phyloP scores from a whole-genome alignment of 805 yeast species.

The Komagataella phaffii region DNA sequence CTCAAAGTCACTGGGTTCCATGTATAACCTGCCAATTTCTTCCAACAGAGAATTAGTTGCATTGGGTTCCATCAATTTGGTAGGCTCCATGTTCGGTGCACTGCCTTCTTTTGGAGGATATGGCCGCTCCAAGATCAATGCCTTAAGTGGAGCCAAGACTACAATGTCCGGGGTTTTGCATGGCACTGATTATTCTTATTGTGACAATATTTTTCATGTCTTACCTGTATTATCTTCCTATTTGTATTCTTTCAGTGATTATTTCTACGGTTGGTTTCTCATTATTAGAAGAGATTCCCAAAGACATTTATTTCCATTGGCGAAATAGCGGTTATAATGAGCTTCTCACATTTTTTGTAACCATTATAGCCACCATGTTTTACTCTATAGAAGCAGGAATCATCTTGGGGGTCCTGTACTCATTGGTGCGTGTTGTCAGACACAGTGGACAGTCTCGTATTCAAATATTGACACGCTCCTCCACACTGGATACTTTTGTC shows the following conservation, averaged over 20 bases:
- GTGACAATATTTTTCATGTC: slow-evolving; percentile 49
- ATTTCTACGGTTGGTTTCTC: slow-evolving; percentile 69
- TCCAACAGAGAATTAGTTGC: slow-evolving; percentile 89
- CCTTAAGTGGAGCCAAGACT: slow-evolving; percentile 77
- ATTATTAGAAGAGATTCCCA: slow-evolving; percentile 74
- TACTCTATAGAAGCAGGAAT: slow-evolving; percentile 86
- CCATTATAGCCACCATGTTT: slow-evolving; percentile 48
- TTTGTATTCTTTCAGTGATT: slow-evolving; percentile 67
- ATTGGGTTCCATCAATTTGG: slow-evolving; percentile 61
- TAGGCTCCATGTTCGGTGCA: slow-evolving; percentile 47
- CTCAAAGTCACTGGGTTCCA: slow-evolving; percentile 69
- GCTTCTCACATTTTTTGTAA: slow-evolving; percentile 50
- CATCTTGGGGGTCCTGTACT: slow-evolving; percentile 72
- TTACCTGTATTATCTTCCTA: slow-evolving; percentile 61
- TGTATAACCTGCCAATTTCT: slow-evolving; percentile 60
- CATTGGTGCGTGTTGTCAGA: slow-evolving; percentile 64
- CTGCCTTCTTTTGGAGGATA: slow-evolving; percentile 94
- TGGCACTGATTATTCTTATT: slow-evolving; percentile 64
- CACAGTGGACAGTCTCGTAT: slow-evolving; percentile 75
- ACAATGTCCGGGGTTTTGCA: slow-evolving; percentile 75
- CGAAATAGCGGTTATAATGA: slow-evolving; percentile 68
- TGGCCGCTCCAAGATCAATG: slow-evolving; percentile 84
- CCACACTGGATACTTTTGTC: slow-evolving; percentile 46
- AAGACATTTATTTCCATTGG: slow-evolving; percentile 63
- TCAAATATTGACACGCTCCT: slow-evolving; percentile 64